Evolutionary conservation across 192 early-diverging fungal species (phyloP), one percentile per base, ranked within the genome.

Genomic region (Pecoramyces ruminantium): DNA sequence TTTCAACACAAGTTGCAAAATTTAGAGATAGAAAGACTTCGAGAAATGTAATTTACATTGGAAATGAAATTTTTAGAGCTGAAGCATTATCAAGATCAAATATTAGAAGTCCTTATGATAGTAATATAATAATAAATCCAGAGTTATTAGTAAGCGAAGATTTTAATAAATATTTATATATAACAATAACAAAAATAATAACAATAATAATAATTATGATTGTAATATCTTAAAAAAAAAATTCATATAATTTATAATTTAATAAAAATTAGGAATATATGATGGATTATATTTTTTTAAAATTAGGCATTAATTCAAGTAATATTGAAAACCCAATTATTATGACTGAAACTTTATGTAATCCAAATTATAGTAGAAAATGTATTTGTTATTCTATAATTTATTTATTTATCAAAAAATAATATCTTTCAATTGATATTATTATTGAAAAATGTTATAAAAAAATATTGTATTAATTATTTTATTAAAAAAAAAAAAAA

Each of bases 261-360:
- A n/a, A n/a, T n/a, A n/a, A n/a, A n/a, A n/a, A n/a, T n/a, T n/a
- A 95, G 92, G 95, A 97, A 85, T 84, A 88, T 18, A 88, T 95
- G 28, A 83, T 97, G 78, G 96, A 97, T 83, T 97, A 97, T 82
- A 89, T 94, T 4, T 95, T 97, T 82, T 83, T 90, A 6, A 91
- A 93, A 82, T 84, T 96, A 42, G 93, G 94, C 9, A 91, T 95
- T 78, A 86, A 90, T 79, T 87, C 91, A 12, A 89, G 89, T n/a
- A 84, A 79, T n/a, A 85, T 96, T 27, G 82, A 89, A 30, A 77
- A 96, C 83, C 94, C 95, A 4, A 85, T 97, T 78, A 87, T 97
- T 2, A 93, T 97, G 90, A 96, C 95, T 16, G 96, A 97, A 80
- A 87, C 95, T 0, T 86, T 89, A 9, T 96, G 93, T 83, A 92